Base-by-base conservation (phyloP, 805 yeast genomes). In the Ogataea polymorpha region DNA sequence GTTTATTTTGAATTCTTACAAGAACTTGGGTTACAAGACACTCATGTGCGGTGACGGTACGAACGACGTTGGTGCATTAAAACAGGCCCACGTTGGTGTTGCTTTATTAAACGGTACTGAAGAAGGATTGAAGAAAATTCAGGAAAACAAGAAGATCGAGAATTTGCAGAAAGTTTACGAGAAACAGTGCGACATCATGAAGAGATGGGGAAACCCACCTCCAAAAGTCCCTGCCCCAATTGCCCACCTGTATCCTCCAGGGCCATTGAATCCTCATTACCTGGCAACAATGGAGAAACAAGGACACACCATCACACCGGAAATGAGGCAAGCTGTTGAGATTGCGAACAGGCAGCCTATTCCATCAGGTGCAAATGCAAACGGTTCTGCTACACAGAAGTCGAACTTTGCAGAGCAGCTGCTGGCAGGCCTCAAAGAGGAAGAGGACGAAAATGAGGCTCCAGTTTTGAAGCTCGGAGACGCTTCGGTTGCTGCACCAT, bases 21-120 rank as follows among this genome's bases (percentile, higher is more conserved):
- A 91, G 64, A 82, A 79, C 48, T 75, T 87, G 62, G 96, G 96
- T 18, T 93, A 91, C 67, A 84, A 79, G 59, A 93, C 98, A 17
- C 75, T 93, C 55, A 93, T 93, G 99, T 93, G 99, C 68, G 99
- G 99, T 73, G 99, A 93, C 68, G 99, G 99, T 67, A 93, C 99
- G n/a, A 93, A 93, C 61, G 99, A 93, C 72, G 99, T 93, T 37
- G 99, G 99, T 66, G 99, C 99, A 40, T 77, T 93, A 67, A 93
- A 93, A 65, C 98, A 93, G 70, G 98, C 99, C 2, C 96, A 93
- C 59, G 84, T 93, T 59, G 99, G 99, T 72, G 86, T 93, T 61
- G 99, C 99, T n/a, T 71, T 93, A 54, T 75, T 93, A 62, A 93
- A 93, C 58, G 99, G 98, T 67, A 90, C 99, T 42, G 96, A 86